Conservation (phyloP, 495 filamentous ascomycete genomes). For the Xylaria longipes region DNA sequence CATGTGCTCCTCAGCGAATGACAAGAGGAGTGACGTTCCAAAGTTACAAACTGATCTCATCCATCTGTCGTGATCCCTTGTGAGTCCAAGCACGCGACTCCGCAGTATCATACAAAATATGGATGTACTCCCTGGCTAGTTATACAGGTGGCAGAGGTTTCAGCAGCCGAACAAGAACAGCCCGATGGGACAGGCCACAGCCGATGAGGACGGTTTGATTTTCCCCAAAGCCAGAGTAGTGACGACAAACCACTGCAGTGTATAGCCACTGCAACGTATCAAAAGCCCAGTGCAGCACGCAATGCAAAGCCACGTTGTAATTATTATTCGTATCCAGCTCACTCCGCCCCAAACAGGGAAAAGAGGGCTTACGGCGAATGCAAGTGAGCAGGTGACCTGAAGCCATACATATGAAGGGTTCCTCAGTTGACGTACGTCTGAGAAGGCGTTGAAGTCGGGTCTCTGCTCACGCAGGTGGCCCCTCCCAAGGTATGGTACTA, state of each 20-base stretch:
- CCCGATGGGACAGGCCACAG: background rate
- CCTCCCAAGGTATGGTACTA: background rate
- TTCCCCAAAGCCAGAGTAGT: background rate
- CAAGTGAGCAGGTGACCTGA: background rate
- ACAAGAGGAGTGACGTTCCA: background rate
- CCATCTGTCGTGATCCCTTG: background rate
- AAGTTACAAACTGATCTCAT: background rate
- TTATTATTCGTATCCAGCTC: background rate
- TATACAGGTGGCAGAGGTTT: conserved; percentile 5
- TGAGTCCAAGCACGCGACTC: background rate
- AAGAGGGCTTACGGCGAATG: background rate
- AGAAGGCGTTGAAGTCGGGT: background rate
- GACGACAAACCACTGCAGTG: background rate
- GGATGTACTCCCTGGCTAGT: background rate
- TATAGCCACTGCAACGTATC: background rate
- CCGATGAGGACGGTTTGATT: background rate
- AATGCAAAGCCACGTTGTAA: conserved; percentile 12
- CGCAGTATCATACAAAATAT: background rate
- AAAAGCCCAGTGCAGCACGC: background rate
- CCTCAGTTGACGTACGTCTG: conserved; percentile 1
- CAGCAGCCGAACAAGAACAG: background rate
- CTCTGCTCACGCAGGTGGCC: background rate
- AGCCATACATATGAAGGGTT: background rate
- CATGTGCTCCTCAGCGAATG: background rate
- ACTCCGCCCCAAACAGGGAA: background rate